phyloP scores from a whole-genome alignment of 768 basidiomycete genomes.

The Jaapia argillacea region DNA sequence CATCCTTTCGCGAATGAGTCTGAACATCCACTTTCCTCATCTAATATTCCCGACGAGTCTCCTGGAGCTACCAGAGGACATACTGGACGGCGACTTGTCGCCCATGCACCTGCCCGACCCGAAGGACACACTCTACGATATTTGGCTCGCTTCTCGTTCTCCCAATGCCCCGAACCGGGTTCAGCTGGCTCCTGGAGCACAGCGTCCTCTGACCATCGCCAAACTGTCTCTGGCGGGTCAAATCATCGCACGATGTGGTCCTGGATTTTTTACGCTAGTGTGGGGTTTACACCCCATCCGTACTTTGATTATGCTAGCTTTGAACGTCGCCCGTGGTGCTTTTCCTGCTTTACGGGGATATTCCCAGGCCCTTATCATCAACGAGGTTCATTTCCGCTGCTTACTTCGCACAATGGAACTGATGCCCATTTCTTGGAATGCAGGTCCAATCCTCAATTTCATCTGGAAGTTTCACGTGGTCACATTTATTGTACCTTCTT shows the following conservation, averaged over 20 bases:
- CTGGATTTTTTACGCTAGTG: constrained; percentile 40
- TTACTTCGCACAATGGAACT: not conserved
- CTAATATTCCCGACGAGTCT: too few species aligned
- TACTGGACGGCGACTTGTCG: too few species aligned
- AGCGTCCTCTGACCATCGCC: constrained; percentile 45
- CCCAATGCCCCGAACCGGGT: constrained; percentile 5
- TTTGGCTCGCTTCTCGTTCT: constrained; percentile 18
- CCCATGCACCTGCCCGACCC: too few species aligned
- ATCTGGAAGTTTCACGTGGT: constrained; percentile 66
- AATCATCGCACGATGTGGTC: constrained; percentile 42
- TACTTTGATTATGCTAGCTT: constrained; percentile 57
- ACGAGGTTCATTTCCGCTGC: constrained; percentile 46
- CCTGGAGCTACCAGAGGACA: too few species aligned
- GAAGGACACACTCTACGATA: not conserved
- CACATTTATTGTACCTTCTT: constrained; percentile 46
- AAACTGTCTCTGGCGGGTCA: constrained; percentile 50
- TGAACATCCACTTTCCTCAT: too few species aligned
- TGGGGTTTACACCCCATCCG: constrained; percentile 57
- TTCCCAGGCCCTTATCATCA: constrained; percentile 78
- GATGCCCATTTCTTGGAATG: constrained; percentile 1
- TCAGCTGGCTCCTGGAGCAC: constrained; percentile 47
- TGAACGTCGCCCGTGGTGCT: constrained; percentile 64
- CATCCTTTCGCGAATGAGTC: too few species aligned
- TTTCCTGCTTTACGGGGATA: constrained; percentile 80
- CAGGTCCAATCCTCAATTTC: constrained; percentile 63